Evolutionary conservation across 495 filamentous ascomycete species (phyloP).

Genomic region (Penicillium lagena): DNA sequence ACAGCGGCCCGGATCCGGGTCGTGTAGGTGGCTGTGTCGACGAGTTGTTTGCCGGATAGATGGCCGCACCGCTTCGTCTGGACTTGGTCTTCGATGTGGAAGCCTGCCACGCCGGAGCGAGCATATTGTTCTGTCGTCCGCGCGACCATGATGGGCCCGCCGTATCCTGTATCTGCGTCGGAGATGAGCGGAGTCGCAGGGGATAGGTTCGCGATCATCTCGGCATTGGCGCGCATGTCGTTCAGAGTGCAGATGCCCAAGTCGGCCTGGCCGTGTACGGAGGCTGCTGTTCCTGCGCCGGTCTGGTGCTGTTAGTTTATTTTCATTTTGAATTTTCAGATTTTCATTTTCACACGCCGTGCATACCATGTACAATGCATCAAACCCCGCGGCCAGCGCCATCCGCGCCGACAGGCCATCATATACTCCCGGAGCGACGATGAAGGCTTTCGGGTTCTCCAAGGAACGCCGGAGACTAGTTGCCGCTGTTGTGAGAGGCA

Average conservation of each 20-base stretch:
- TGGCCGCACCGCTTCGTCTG: conserved; percentile 63
- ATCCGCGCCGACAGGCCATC: conserved; percentile 63
- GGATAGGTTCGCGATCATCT: conserved; percentile 36
- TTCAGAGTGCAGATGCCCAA: conserved; percentile 52
- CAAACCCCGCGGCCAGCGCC: conserved; percentile 53
- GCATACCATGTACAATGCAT: conserved; percentile 58
- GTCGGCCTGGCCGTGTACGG: conserved; percentile 61
- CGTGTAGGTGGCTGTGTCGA: conserved; percentile 44
- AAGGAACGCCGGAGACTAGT: conserved; percentile 23
- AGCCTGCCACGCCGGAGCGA: conserved; percentile 57
- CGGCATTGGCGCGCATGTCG: conserved; percentile 39
- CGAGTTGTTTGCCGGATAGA: conserved; percentile 56
- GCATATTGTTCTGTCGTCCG: conserved; percentile 59
- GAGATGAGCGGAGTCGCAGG: conserved; percentile 53
- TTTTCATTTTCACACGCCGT: neutral
- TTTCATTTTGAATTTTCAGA: neutral
- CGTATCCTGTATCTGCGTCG: conserved; percentile 65
- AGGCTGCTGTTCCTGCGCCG: conserved; percentile 62
- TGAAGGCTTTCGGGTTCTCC: conserved; percentile 26
- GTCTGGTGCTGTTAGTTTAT: conserved; percentile 31
- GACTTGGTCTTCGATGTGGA: conserved; percentile 72
- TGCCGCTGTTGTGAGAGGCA: conserved; percentile 25
- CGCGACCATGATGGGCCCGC: conserved; percentile 58
- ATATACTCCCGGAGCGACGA: conserved; percentile 60
- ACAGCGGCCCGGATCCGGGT: conserved; percentile 53